Conservation (phyloP, 1,284 basidiomycete genomes). For the Rhizoctonia solani region DNA sequence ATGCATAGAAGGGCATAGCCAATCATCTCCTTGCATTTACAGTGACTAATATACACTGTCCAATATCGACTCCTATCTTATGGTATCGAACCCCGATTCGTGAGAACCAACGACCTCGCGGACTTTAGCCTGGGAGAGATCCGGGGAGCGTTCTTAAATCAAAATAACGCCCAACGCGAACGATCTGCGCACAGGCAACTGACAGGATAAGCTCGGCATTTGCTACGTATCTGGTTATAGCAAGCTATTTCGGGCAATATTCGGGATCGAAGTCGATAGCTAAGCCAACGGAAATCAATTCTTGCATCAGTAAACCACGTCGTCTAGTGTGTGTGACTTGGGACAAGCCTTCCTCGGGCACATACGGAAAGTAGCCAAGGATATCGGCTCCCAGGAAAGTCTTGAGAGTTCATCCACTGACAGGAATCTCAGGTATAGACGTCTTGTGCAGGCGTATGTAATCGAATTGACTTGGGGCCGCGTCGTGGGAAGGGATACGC, state of each 20-base stretch:
- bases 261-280: background rate
- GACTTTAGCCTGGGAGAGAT: conserved; percentile 5
- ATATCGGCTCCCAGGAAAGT: conserved; percentile 21
- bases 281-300: background rate
- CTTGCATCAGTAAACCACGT: background rate
- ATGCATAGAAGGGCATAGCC: conserved; percentile 35
- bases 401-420: conserved; percentile 9
- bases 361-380: conserved; percentile 18
- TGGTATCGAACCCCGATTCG: background rate
- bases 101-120: conserved; percentile 9
- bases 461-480: background rate
- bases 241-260: background rate
- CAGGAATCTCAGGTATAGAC: conserved; percentile 9
- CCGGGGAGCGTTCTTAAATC: background rate
- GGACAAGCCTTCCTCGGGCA: conserved; percentile 23
- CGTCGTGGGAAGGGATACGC: conserved; percentile 26
- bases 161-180: too few species aligned
- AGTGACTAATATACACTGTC: conserved; percentile 7
- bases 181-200: background rate
- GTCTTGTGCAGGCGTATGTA: background rate
- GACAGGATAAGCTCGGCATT: background rate
- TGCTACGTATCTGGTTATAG: background rate
- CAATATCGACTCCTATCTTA: background rate
- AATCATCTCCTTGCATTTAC: conserved; percentile 2
- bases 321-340: background rate